These are phyloP conservation scores for Fusarium sp. DNA, from an alignment of 2,329 filamentous ascomycete species.

Conservation along the genomic window DNA sequence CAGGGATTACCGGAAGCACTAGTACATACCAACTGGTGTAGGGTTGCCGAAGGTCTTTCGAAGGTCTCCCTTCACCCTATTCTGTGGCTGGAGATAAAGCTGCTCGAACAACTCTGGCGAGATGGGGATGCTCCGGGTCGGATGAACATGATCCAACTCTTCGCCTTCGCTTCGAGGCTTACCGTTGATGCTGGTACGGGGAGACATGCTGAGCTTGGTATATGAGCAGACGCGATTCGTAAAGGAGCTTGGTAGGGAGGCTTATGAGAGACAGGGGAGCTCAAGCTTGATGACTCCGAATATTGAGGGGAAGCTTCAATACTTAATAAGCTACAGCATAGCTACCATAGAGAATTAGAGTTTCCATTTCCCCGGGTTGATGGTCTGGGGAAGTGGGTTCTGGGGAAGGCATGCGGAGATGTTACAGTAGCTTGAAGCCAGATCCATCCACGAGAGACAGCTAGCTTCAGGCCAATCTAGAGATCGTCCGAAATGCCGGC, in stretches of 20 bases:
- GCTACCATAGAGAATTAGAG: background rate
- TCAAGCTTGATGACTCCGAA: background rate
- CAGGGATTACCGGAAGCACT: accelerated
- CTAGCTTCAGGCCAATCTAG: too few species aligned
- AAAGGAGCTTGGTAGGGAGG: too few species aligned
- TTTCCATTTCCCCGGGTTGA: slow-evolving; percentile 9
- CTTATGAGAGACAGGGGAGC: background rate
- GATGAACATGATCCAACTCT: slow-evolving; percentile 42
- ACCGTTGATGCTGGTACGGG: slow-evolving; percentile 10
- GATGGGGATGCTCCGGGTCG: slow-evolving; percentile 59
- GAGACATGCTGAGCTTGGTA: slow-evolving; percentile 21
- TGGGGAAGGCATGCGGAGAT: background rate
- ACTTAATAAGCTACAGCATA: background rate
- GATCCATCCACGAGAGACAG: background rate
- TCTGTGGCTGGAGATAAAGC: slow-evolving; percentile 62
- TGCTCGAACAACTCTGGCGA: slow-evolving; percentile 65
- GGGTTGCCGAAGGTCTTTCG: slow-evolving; percentile 64
- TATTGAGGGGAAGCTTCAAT: background rate
- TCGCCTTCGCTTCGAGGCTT: slow-evolving; percentile 29
- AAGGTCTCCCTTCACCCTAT: slow-evolving; percentile 58
- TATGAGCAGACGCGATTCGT: background rate
- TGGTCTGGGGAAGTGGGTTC: slow-evolving; percentile 2
- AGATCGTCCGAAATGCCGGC: background rate
- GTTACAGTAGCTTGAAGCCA: background rate
- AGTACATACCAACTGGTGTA: slow-evolving; percentile 55